A percentile compares a stretch with the other conserved stretches of the same genome.
phyloP scores from a whole-genome alignment of 164 flowering plant species.

The Vitis cinerea region DNA sequence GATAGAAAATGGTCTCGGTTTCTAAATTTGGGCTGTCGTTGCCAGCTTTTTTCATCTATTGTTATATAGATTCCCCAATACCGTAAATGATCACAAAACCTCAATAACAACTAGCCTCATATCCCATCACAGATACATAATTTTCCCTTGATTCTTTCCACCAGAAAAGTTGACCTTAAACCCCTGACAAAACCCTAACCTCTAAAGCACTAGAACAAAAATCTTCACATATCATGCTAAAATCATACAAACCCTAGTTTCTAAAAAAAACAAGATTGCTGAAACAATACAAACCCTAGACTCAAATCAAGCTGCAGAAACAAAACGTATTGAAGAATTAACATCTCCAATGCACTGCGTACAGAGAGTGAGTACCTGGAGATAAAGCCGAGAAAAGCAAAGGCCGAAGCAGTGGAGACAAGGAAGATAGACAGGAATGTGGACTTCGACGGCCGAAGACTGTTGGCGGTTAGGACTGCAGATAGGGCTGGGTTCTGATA shows the following conservation, averaged over 20 bases:
- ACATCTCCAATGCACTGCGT: not conserved
- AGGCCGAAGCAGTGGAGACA: conserved; percentile 52
- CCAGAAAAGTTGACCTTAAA: not conserved
- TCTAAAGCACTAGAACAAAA: not conserved
- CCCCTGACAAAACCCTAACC: not conserved
- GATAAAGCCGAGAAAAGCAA: conserved; percentile 39
- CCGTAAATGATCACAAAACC: no score
- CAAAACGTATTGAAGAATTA: not conserved
- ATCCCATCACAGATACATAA: no score
- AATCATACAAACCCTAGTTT: no score
- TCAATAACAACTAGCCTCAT: no score
- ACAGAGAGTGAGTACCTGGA: conserved; percentile 40
- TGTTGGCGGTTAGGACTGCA: conserved; percentile 74
- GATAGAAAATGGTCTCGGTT: no score
- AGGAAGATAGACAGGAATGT: conserved; percentile 49
- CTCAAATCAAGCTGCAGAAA: not conserved
- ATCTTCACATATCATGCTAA: no score
- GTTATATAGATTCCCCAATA: no score
- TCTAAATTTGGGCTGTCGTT: no score
- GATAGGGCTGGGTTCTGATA: conserved; percentile 80
- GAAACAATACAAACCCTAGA: conserved; percentile 19
- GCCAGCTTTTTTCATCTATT: no score
- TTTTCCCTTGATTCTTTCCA: no score
- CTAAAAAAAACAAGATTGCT: not conserved
- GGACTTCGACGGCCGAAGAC: conserved; percentile 59